Evolutionary conservation across 2,329 filamentous ascomycete genomes (phyloP), one percentile per base, ranked within the genome.

Genomic region (Cephalotrichum gorgonifer): DNA sequence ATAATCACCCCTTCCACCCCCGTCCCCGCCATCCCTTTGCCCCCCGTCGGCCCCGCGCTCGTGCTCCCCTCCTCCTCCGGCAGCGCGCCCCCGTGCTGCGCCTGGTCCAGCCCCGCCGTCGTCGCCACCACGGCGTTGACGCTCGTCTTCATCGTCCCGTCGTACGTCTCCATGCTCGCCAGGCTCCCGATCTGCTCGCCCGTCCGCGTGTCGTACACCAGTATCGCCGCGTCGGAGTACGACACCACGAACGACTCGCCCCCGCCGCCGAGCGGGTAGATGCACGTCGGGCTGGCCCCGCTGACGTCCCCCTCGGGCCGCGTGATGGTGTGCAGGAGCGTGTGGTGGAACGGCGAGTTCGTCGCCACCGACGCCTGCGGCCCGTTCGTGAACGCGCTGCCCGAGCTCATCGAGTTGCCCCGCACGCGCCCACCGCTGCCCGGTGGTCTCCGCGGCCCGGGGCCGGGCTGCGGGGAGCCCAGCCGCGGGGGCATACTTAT

Each of bases 1-100:
- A 98, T 96, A 51, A 98, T 86, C 22, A 94, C 87, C 12, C 93
- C 93, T 65, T 96, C 90, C 1, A 95, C 83, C 30, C 86, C 86
- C 50, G 85, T 88, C 47, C 83, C 85, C 7, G 83, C 83, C 69
- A 74, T 75, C 1, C 72, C 71, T 28, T 75, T 69, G 23, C 87
- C 86, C 11, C 80, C 79, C 0, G 93, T 97, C 6, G 91, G 88
- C 1, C 89, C 88, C 41, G 85, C 85, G 1, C 86, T 78, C n/a
- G 62, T 64, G 11, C 78, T 74, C 54, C 94, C 88, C 50, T 95
- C 88, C 28, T 88, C 86, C 49, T 83, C 77, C 3, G 85, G 67
- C 22, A 52, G 59, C 11, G 77, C 75, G 28, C 80, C 73, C 14
- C 59, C 54, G 49, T 69, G 59, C 54, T 79, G 78, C 33, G 81